Evolutionary conservation across 345 rosid species (phyloP).

Genomic region (Hibiscus tridactylites): DNA sequence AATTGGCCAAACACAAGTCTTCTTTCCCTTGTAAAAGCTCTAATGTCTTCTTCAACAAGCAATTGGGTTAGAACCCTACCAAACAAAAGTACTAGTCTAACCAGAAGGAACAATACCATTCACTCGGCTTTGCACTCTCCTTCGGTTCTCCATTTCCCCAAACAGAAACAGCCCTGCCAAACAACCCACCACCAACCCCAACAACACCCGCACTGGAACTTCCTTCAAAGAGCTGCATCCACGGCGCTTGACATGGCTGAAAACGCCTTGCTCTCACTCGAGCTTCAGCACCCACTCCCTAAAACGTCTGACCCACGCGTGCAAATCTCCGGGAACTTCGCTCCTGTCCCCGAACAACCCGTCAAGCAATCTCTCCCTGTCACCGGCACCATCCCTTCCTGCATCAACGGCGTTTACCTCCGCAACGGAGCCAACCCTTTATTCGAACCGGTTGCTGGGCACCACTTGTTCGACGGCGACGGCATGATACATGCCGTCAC

Average conservation of each 20-base stretch:
- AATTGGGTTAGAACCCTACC: conserved; percentile 30
- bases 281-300: conserved; percentile 56
- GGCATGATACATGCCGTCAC: conserved; percentile 90
- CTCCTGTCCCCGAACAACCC: conserved; percentile 76
- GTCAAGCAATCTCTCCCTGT: conserved; percentile 44
- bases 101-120: conserved; percentile 9
- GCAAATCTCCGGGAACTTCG: conserved; percentile 89
- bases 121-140: conserved; percentile 43
- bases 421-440: conserved; percentile 97
- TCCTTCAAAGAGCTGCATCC: conserved; percentile 61
- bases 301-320: conserved; percentile 76
- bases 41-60: conserved; percentile 43
- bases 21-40: not conserved
- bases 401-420: conserved; percentile 75
- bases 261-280: conserved; percentile 49
- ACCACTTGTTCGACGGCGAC: conserved; percentile 91
- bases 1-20: not conserved
- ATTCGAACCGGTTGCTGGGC: conserved; percentile 81
- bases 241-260: conserved; percentile 59
- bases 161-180: conserved; percentile 27
- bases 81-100: conserved; percentile 5
- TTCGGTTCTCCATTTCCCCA: conserved; percentile 51
- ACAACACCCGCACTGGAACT: conserved; percentile 38
- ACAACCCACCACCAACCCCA: not conserved
- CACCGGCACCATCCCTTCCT: conserved; percentile 55